These are phyloP conservation scores for Cladosporium sp. DNA, from an alignment of 2,329 filamentous ascomycete species.

Conservation along the genomic window DNA sequence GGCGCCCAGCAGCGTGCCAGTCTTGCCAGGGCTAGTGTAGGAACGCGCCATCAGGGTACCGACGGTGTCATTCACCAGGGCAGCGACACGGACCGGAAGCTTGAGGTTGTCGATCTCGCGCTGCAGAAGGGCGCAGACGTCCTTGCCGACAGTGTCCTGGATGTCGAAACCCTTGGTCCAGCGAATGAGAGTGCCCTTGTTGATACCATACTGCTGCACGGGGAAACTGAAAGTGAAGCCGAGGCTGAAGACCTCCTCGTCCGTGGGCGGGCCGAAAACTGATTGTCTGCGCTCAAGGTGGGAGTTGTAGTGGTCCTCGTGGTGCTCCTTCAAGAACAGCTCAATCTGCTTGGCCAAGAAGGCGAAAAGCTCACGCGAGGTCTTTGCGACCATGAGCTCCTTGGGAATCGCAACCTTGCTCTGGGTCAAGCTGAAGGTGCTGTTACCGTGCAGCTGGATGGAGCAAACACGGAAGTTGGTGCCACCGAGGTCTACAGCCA, in stretches of 20 bases:
- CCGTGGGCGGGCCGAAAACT: slow-evolving; percentile 41
- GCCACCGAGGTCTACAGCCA: slow-evolving; percentile 94
- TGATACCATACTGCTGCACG: slow-evolving; percentile 88
- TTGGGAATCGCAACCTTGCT: slow-evolving; percentile 87
- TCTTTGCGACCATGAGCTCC: slow-evolving; percentile 83
- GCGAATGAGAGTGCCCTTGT: slow-evolving; percentile 86
- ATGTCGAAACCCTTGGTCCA: slow-evolving; percentile 99
- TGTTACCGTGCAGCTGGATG: slow-evolving; percentile 86
- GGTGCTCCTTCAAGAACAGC: slow-evolving; percentile 76
- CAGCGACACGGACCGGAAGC: slow-evolving; percentile 88
- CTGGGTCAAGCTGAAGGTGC: slow-evolving; percentile 88
- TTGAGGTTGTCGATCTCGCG: slow-evolving; percentile 77
- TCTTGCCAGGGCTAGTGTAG: slow-evolving; percentile 85
- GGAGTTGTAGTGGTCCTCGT: slow-evolving; percentile 76
- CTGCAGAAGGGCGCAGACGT: slow-evolving; percentile 88
- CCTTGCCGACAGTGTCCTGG: slow-evolving; percentile 84
- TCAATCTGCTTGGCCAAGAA: slow-evolving; percentile 94
- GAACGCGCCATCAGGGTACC: slow-evolving; percentile 96
- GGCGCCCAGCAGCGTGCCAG: slow-evolving; percentile 80
- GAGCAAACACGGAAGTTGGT: slow-evolving; percentile 99
- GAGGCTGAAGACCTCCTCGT: slow-evolving; percentile 79
- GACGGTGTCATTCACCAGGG: slow-evolving; percentile 94
- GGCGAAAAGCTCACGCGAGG: slow-evolving; percentile 76
- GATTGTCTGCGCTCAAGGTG: slow-evolving; percentile 36
- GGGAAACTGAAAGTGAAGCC: slow-evolving; percentile 99